Base-by-base conservation (phyloP, 2,329 filamentous ascomycete genomes). In the Cadophora malorum region DNA sequence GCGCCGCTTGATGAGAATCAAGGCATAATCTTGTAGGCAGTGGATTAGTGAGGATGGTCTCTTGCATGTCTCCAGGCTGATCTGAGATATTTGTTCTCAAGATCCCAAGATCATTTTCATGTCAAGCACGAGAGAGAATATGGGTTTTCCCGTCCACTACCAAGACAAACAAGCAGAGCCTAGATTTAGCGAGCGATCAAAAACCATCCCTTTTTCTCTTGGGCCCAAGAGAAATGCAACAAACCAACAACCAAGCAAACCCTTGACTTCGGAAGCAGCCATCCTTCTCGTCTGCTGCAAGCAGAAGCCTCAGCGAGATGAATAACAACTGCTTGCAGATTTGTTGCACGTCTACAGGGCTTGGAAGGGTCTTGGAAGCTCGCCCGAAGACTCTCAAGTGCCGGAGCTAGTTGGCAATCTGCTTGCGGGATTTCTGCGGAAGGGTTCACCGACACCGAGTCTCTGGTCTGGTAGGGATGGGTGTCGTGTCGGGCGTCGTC, bases 361-460 rank as follows among this genome's bases (percentile, higher is more conserved):
- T 55, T 55, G 56, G 35, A 35, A 59, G 35, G 45, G 45, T 38
- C 56, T 59, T 59, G 56, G 56, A 59, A 52, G 59, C 35, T 25
- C 59, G 21, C 41, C 16, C 59, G 28, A 16, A 23, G 47, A 33
- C 31, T 52, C 47, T 19, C 38, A 50, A 63, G 47, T 52, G 31
- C 33, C 33, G 45, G 50, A 25, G 61, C 33, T 53, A 38, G 61
- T 14, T 31, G 19, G 21, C 14, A 35, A 49, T 19, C 23, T n/a
- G 21, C 10, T 23, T 16, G 19, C 28, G 61, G 61, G 33, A 25
- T 38, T 52, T 21, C 61, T 38, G 25, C 33, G 50, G 50, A 47
- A 16, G 14, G 2, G 45, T n/a, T 49, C 45, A 49, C 45, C 45
- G 45, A 21, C 45, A 49, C 41, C 41, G 41, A 45, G 41, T 45